Evolutionary conservation across 768 basidiomycete genomes (phyloP).

Genomic region (Coprinopsis cinerea): DNA sequence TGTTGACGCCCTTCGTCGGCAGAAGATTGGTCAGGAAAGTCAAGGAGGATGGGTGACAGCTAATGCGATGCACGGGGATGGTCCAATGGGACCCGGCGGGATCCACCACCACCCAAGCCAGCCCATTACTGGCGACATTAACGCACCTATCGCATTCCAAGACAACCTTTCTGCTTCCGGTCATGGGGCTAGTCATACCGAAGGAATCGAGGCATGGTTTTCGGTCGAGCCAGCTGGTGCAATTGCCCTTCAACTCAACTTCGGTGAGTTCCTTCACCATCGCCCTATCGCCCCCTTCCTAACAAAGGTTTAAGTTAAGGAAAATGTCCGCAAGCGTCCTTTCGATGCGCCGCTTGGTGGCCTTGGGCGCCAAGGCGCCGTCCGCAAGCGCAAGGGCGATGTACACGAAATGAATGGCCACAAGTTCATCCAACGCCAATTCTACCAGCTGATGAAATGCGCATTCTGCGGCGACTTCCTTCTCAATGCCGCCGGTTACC

Average conservation of each 20-base stretch:
- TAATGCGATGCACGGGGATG: conserved; percentile 73
- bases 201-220: conserved; percentile 97
- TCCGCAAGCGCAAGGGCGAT: conserved; percentile 96
- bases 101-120: conserved; percentile 3
- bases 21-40: conserved; percentile 83
- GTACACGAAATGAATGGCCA: conserved; percentile 99
- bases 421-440: conserved; percentile 94
- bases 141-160: conserved; percentile 44
- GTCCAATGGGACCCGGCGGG: conserved; percentile 23
- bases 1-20: conserved; percentile 86
- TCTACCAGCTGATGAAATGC: conserved; percentile 98
- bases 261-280: conserved; percentile 53
- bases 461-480: conserved; percentile 98
- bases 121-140: conserved; percentile 35
- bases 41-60: conserved; percentile 97
- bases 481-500: conserved; percentile 95
- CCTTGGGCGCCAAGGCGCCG: conserved; percentile 94
- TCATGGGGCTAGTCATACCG: conserved; percentile 29
- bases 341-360: conserved; percentile 80
- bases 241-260: conserved; percentile 80
- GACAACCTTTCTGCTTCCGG: conserved; percentile 3
- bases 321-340: conserved; percentile 95
- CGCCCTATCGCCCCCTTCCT: conserved; percentile 12
- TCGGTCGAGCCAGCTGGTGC: conserved; percentile 97
- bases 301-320: conserved; percentile 66